Percentiles rank a stretch among this genome's conserved stretches.
These are phyloP conservation scores for Candida methanosorbosa DNA, from an alignment of 805 yeast genomes.

Conservation along the genomic window DNA sequence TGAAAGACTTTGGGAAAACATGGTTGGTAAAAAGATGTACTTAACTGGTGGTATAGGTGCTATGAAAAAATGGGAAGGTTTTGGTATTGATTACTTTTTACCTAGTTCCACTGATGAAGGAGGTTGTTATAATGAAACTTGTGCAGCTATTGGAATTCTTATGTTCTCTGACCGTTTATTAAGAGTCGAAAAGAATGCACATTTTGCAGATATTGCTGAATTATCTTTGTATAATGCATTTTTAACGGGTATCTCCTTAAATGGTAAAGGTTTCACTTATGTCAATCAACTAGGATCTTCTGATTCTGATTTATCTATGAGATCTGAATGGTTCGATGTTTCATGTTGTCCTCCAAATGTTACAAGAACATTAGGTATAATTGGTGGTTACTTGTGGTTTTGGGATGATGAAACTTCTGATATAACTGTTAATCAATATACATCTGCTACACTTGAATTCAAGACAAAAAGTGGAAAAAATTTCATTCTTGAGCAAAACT, in stretches of 20 bases:
- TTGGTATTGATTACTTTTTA: constrained; percentile 16
- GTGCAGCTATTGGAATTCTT: constrained; percentile 18
- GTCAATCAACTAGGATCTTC: constrained; percentile 14
- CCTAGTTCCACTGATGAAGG: too few relatives aligned
- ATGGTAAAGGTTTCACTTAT: constrained; percentile 16
- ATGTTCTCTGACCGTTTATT: constrained; percentile 13
- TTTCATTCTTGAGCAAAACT: not conserved
- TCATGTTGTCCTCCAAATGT: constrained; percentile 22
- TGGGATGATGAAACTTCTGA: not conserved
- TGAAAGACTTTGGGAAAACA: constrained; percentile 10
- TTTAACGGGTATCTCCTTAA: constrained; percentile 17
- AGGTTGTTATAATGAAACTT: constrained; percentile 18
- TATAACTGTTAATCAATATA: not conserved
- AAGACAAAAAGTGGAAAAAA: not conserved
- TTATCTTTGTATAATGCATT: constrained; percentile 16
- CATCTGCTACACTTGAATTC: not conserved
- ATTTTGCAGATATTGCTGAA: constrained; percentile 14
- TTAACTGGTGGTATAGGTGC: constrained; percentile 21
- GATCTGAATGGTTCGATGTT: constrained; percentile 15
- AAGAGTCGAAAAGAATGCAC: constrained; percentile 5
- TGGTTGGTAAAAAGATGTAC: constrained; percentile 15
- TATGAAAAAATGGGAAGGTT: constrained; percentile 16
- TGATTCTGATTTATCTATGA: constrained; percentile 5
- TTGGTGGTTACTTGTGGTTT: not conserved
- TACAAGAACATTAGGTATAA: constrained; percentile 5